phyloP scores from a whole-genome alignment of 2,329 filamentous ascomycete species.

The Aspergillus sp. region DNA sequence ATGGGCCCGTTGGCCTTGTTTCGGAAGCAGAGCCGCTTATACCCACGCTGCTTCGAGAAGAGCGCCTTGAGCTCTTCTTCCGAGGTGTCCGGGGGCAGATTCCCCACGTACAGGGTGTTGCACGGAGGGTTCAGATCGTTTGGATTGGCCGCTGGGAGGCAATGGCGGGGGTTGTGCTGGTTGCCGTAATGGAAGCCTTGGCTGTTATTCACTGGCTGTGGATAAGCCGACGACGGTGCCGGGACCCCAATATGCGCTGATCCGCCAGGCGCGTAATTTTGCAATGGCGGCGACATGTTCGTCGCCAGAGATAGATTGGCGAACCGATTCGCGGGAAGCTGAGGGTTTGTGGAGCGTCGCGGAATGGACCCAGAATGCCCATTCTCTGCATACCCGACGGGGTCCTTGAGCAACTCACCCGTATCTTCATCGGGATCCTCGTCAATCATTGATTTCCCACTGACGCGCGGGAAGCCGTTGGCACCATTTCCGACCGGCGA shows the following conservation, averaged over 20 bases:
- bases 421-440: constrained; percentile 57
- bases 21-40: constrained; percentile 88
- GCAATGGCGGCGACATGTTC: constrained; percentile 47
- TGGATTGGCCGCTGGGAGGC: constrained; percentile 79
- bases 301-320: constrained; percentile 63
- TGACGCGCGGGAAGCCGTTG: constrained; percentile 42
- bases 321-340: constrained; percentile 61
- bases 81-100: constrained; percentile 81
- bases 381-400: constrained; percentile 61
- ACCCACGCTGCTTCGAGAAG: constrained; percentile 87
- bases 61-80: constrained; percentile 92
- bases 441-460: constrained; percentile 55
- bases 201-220: constrained; percentile 47
- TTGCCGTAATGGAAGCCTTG: constrained; percentile 47
- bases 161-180: constrained; percentile 52
- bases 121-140: constrained; percentile 95
- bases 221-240: constrained; percentile 47
- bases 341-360: constrained; percentile 62
- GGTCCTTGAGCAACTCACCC: constrained; percentile 52
- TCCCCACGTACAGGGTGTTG: constrained; percentile 97
- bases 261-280: constrained; percentile 43
- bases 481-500: constrained; percentile 50
- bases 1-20: constrained; percentile 94
- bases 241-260: constrained; percentile 40
- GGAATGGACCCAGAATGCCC: constrained; percentile 41